A percentile compares a stretch with the other conserved stretches of the same genome.
phyloP scores from a whole-genome alignment of 371 early-diverging fungal species.

The Circinella minor region DNA sequence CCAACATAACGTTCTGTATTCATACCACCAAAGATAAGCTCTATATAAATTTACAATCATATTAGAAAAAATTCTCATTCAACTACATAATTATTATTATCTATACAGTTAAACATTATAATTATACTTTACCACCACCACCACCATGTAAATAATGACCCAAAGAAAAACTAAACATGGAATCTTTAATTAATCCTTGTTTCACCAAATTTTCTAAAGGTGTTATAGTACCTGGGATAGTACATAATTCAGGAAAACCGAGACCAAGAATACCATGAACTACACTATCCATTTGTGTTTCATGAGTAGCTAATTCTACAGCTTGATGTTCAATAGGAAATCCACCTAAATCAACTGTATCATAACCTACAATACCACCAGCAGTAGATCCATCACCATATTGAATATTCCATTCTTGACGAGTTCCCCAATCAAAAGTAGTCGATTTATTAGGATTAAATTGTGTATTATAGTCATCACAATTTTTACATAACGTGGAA shows the following conservation, averaged over 20 bases:
- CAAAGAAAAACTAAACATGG: slow-evolving; percentile 37
- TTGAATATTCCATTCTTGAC: slow-evolving; percentile 38
- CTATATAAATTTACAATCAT: slow-evolving; percentile 9
- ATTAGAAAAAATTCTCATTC: not conserved
- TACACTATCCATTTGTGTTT: slow-evolving; percentile 35
- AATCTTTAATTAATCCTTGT: slow-evolving; percentile 23
- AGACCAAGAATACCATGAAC: slow-evolving; percentile 51
- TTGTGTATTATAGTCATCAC: slow-evolving; percentile 29
- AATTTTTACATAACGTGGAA: slow-evolving; percentile 25
- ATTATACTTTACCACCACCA: slow-evolving; percentile 32
- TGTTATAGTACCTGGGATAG: slow-evolving; percentile 39
- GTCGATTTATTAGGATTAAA: slow-evolving; percentile 40
- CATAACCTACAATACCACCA: slow-evolving; percentile 43
- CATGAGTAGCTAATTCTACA: slow-evolving; percentile 41
- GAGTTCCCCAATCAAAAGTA: slow-evolving; percentile 32
- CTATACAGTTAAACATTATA: not conserved
- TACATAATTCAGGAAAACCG: slow-evolving; percentile 38
- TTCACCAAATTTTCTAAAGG: slow-evolving; percentile 30
- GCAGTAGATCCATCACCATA: slow-evolving; percentile 52
- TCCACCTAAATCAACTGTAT: slow-evolving; percentile 49
- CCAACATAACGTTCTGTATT: slow-evolving; percentile 26
- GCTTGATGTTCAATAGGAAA: slow-evolving; percentile 37
- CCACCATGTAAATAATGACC: slow-evolving; percentile 27
- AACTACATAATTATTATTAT: too few species aligned
- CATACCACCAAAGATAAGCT: slow-evolving; percentile 42